Conservation (phyloP, 257 asterid genomes). For the Solanum chilense region DNA sequence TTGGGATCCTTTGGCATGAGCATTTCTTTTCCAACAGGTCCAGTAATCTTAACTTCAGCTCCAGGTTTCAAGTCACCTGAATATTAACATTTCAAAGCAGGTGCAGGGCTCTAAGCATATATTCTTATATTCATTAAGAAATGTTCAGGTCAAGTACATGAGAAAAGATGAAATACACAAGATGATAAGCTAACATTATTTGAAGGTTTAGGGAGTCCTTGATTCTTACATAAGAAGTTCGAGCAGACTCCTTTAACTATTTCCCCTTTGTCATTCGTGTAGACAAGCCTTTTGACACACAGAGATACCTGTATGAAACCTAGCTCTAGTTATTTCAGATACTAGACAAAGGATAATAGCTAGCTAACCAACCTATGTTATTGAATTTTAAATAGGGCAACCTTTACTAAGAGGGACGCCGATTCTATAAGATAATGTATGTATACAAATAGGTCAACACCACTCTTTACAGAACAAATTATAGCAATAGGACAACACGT, state of each 20-base stretch:
- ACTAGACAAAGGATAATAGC: background rate
- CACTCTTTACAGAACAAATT: background rate
- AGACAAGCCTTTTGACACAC: constrained; percentile 84
- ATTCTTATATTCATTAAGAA: background rate
- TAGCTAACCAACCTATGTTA: background rate
- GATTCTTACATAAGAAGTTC: constrained; percentile 74
- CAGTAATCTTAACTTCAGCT: constrained; percentile 70
- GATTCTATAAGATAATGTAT: background rate
- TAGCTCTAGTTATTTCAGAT: background rate
- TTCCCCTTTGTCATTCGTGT: constrained; percentile 78
- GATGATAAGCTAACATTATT: background rate
- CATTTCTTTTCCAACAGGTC: constrained; percentile 96
- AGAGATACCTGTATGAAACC: constrained; percentile 49
- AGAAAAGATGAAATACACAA: background rate
- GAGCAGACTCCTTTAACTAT: constrained; percentile 87
- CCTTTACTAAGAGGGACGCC: background rate
- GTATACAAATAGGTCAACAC: background rate
- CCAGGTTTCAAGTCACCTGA: constrained; percentile 91
- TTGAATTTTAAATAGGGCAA: background rate
- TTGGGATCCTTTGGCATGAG: constrained; percentile 95
- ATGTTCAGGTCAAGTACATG: background rate
- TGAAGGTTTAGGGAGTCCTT: background rate
- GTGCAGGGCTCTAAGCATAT: background rate
- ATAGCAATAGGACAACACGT: background rate
- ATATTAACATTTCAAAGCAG: background rate